Evolutionary conservation across 257 asterid genomes (phyloP), one percentile per base, ranked within the genome.

Genomic region (Nicotiana obtusifolia): DNA sequence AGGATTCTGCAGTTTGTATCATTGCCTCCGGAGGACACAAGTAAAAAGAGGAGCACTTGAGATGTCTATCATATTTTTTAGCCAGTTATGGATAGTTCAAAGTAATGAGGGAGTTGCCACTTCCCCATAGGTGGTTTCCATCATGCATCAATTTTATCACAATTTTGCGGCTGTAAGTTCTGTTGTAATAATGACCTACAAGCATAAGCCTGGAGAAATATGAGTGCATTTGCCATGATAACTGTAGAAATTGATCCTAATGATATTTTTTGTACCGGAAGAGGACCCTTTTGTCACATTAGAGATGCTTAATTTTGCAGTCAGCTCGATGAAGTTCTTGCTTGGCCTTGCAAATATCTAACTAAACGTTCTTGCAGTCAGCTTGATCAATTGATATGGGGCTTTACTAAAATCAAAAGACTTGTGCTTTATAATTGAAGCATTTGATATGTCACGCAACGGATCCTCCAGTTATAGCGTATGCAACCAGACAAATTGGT

Each of bases 1-100:
- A 90, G 62, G 81, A 95, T 95, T 71, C 85, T 93, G 83, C 91
- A 86, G 84, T 92, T 83, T 71, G 93, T 90, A 14, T 82, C 97
- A 69, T 88, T 91, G 62, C 97, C 97, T 41, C 93, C 97, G 1
- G 91, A 89, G 54, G 90, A 90, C 84, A 89, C 85, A 54, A 82
- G 80, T 73, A 86, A 83, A 57, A 89, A 80, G 82, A 89, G 85
- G 84, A 87, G 83, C 37, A 5, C 37, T 3, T 73, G 15, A 73
- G 57, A 20, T 10, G 30, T 22, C 31, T 20, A 73, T 47, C 61
- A 14, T 24, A 44, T 22, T 44, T 47, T 73, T 37, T 44, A 20
- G 78, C 4, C 78, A 44, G 57, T 52, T 19, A 52, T 22, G 57
- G 22, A 69, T 44, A 73, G 13, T 16, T 44, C 35, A 22, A 73